Evolutionary conservation across 2,329 filamentous ascomycete genomes (phyloP).

Genomic region (Pyricularia sp.): DNA sequence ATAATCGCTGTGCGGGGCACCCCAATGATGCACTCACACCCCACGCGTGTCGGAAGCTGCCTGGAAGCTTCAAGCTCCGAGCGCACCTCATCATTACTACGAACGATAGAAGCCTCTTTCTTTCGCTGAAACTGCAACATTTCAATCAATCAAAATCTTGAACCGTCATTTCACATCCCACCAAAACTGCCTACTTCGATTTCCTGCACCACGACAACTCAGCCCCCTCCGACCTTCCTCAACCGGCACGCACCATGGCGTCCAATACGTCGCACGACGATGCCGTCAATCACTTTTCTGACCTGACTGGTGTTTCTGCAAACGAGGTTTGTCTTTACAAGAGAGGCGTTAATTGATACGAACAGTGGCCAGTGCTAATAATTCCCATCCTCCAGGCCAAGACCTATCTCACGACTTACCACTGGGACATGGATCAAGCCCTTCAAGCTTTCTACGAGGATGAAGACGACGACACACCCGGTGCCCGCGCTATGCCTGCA

Average conservation of each 20-base stretch:
- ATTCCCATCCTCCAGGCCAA: neutral
- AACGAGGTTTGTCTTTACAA: conserved; percentile 29
- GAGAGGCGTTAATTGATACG: conserved; percentile 5
- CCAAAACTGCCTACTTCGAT: neutral
- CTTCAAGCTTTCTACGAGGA: conserved; percentile 52
- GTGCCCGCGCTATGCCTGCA: conserved; percentile 30
- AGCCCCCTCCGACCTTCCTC: neutral
- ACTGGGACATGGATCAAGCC: conserved; percentile 58
- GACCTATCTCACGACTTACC: conserved; percentile 2
- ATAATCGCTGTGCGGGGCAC: neutral
- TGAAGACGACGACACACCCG: conserved; percentile 31
- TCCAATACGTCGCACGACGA: conserved; percentile 25
- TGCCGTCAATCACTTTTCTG: conserved; percentile 42
- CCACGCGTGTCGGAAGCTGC: neutral
- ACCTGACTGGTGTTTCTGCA: conserved; percentile 41
- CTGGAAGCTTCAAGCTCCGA: neutral
- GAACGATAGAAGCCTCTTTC: neutral
- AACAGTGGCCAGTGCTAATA: neutral
- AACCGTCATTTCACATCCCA: neutral
- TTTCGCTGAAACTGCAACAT: neutral
- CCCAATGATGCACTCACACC: neutral
- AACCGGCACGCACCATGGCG: conserved; percentile 5
- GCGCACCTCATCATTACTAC: neutral
- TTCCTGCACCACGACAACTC: neutral
- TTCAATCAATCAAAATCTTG: neutral